phyloP scores from a whole-genome alignment of 2,329 filamentous ascomycete genomes.

The Penicillium sp. region DNA sequence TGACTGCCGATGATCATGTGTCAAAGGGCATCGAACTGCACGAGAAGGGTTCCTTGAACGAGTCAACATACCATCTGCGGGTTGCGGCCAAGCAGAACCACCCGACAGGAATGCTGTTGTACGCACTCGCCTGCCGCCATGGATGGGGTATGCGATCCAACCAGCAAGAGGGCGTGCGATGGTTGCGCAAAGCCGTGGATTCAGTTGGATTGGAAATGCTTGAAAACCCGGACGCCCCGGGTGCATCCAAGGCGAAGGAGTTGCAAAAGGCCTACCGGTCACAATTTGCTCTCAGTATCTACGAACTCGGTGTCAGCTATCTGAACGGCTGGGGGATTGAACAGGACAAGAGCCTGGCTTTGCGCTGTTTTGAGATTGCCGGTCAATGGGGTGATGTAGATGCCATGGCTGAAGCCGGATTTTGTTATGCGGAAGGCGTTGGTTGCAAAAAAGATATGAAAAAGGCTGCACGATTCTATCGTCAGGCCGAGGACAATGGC shows the following conservation, averaged over 20 bases:
- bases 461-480: slow-evolving; percentile 88
- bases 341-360: slow-evolving; percentile 81
- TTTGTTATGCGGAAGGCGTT: slow-evolving; percentile 90
- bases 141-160: slow-evolving; percentile 98
- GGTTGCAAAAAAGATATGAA: slow-evolving; percentile 96
- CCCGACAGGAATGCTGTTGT: slow-evolving; percentile 92
- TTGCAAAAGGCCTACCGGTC: slow-evolving; percentile 78
- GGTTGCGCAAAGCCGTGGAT: slow-evolving; percentile 89
- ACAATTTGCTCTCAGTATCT: slow-evolving; percentile 92
- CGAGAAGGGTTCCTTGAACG: slow-evolving; percentile 79
- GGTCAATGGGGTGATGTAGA: slow-evolving; percentile 94
- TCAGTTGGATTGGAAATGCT: slow-evolving; percentile 77
- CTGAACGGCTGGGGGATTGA: slow-evolving; percentile 98
- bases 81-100: slow-evolving; percentile 82
- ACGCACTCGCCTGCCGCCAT: slow-evolving; percentile 90
- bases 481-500: slow-evolving; percentile 84
- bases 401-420: slow-evolving; percentile 88
- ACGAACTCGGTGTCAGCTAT: slow-evolving; percentile 93
- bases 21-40: slow-evolving; percentile 87
- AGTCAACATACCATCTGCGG: slow-evolving; percentile 94
- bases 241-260: slow-evolving; percentile 58
- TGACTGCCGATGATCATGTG: slow-evolving; percentile 75
- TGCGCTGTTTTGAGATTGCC: slow-evolving; percentile 95
- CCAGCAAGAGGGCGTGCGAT: slow-evolving; percentile 82
- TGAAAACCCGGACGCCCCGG: slow-evolving; percentile 60